Evolutionary conservation across 805 yeast species (phyloP), one percentile per base, ranked within the genome.

Genomic region (Gaillardinia entomophila): DNA sequence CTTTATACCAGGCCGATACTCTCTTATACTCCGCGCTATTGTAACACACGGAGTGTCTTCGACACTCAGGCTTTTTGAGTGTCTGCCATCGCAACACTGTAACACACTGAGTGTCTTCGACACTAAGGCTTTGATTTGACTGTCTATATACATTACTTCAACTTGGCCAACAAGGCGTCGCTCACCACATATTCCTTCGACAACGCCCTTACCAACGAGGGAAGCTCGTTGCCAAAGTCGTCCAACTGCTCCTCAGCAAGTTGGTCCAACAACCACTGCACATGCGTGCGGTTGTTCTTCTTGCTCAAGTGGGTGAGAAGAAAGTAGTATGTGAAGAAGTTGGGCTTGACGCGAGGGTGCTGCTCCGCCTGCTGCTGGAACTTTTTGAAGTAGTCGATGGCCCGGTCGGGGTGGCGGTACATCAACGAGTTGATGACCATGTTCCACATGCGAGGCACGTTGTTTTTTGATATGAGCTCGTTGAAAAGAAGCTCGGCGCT

Each of bases 281-380:
- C 44, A 29, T 53, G 51, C 10, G 48, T 51, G 15, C 31, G 33
- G 38, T 70, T 62, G 17, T 56, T 52, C 23, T 46, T 45, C 25
- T 49, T 50, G 24, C 48, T 31, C 30, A 63, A 72, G 42, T 65
- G 65, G 27, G 49, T 53, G 32, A 75, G 45, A 42, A 75, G 46
- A 52, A 55, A 73, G 51, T 60, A 73, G 50, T 48, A 75, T 4
- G 79, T 72, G 57, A 46, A 75, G 36, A 55, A 48, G 46, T 75
- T 75, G n/a, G 79, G 77, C 27, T 46, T 49, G 20, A 45, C 43
- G 11, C 34, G 35, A 2, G 40, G 35, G 12, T 43, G 38, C 10
- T 40, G 34, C 19, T 41, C 37, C 19, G 40, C 38, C 35, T 52
- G 50, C 18, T 43, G 35, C 38, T 58, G 52, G 36, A 71, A 49